phyloP scores from a whole-genome alignment of 1,284 basidiomycete species.

The Melampsora larici-populina region DNA sequence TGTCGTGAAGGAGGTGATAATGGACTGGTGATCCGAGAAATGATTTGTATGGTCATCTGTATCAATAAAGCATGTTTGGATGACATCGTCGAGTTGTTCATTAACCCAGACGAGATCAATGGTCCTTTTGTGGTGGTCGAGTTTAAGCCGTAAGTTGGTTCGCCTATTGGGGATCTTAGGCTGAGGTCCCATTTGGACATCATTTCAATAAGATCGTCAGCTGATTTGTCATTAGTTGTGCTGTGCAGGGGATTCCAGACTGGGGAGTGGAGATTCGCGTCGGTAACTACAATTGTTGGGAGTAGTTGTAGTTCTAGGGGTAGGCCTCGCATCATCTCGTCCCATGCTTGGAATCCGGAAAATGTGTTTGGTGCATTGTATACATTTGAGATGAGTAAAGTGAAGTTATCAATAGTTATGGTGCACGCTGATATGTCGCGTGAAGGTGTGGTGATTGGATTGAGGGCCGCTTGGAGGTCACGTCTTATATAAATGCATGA shows the following conservation, averaged over 20 bases:
- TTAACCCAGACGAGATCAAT: constrained; percentile 14
- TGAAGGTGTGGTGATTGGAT: neutral
- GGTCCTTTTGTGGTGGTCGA: neutral
- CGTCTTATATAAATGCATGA: neutral
- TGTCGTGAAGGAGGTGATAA: constrained; percentile 3
- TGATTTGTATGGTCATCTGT: constrained; percentile 11
- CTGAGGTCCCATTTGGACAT: neutral
- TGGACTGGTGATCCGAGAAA: constrained; percentile 27
- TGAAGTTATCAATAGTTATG: neutral
- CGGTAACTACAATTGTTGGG: neutral
- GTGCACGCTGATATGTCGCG: neutral
- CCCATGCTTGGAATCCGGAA: neutral
- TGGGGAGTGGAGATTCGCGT: neutral
- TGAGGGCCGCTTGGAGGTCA: neutral
- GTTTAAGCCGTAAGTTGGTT: neutral
- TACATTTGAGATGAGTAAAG: neutral
- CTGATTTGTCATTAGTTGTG: neutral
- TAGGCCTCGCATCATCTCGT: neutral
- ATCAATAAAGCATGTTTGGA: neutral
- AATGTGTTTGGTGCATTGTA: neutral
- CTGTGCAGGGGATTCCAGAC: neutral
- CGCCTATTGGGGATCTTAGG: neutral
- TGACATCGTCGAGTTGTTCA: neutral
- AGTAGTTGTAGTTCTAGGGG: neutral
- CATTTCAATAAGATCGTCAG: neutral